Conservation (phyloP, 352 stramenopile species). For the Phytophthora hibernalis region DNA sequence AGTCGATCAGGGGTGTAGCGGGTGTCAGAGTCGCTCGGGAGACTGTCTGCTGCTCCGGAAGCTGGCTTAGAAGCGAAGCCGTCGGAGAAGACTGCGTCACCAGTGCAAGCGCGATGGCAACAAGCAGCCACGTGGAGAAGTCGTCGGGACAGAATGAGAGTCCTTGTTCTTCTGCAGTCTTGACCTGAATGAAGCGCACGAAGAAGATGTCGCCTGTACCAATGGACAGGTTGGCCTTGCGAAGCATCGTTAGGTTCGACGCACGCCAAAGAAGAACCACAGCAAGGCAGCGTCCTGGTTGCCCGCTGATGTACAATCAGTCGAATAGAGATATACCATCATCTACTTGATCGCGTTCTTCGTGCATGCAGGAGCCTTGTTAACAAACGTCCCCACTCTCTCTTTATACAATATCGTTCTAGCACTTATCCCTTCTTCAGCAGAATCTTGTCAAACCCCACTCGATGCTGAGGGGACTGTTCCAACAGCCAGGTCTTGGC, state of each 20-base stretch:
- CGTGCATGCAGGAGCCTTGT: conserved; percentile 14
- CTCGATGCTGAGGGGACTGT: conserved; percentile 15
- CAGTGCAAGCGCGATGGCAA: conserved; percentile 24
- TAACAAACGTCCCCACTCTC: conserved; percentile 10
- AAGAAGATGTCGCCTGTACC: conserved; percentile 31
- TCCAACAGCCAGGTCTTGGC: conserved; percentile 30
- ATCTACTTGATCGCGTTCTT: conserved; percentile 14
- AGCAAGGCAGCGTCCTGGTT: conserved; percentile 30
- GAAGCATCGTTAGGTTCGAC: conserved; percentile 27
- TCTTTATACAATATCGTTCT: conserved; percentile 18
- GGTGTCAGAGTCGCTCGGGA: neutral
- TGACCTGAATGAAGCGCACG: conserved; percentile 36
- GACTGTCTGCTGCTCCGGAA: conserved; percentile 2
- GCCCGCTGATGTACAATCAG: conserved; percentile 1
- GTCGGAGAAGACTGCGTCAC: neutral
- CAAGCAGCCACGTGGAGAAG: conserved; percentile 28
- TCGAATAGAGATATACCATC: conserved; percentile 21
- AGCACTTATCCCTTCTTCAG: conserved; percentile 26
- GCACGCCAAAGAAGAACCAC: conserved; percentile 43
- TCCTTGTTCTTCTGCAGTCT: conserved; percentile 35
- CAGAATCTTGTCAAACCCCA: conserved; percentile 7
- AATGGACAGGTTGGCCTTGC: conserved; percentile 31
- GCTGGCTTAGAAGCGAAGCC: conserved; percentile 18
- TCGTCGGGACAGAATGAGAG: conserved; percentile 37
- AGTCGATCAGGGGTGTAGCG: conserved; percentile 1